These are phyloP conservation scores for Penicillium canescens DNA, from an alignment of 495 filamentous ascomycete genomes.

Conservation along the genomic window DNA sequence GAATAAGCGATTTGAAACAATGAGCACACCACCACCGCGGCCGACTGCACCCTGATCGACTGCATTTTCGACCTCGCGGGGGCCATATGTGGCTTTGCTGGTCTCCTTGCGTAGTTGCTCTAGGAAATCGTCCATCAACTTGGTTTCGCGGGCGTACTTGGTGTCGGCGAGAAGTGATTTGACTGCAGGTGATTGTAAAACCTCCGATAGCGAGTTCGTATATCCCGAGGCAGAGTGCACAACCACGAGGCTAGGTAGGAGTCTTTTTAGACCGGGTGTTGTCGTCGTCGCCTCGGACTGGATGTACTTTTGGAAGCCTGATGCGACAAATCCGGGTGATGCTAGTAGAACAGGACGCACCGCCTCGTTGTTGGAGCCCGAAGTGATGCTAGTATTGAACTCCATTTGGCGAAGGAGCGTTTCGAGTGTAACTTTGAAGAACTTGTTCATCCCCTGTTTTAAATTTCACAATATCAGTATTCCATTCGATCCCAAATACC, in stretches of 20 bases:
- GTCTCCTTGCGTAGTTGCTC: constrained; percentile 81
- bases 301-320: constrained; percentile 79
- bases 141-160: constrained; percentile 82
- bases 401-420: constrained; percentile 79
- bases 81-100: constrained; percentile 88
- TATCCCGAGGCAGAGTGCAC: constrained; percentile 85
- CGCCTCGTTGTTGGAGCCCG: constrained; percentile 34
- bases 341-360: constrained; percentile 79
- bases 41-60: constrained; percentile 89
- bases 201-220: constrained; percentile 81
- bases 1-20: constrained; percentile 86
- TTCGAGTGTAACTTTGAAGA: constrained; percentile 76
- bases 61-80: constrained; percentile 79
- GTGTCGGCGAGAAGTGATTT: constrained; percentile 75
- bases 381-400: constrained; percentile 53
- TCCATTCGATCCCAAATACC: neutral
- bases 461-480: neutral
- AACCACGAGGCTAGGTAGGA: constrained; percentile 66
- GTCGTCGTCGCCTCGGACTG: constrained; percentile 60
- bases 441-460: constrained; percentile 67
- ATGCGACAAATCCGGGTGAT: constrained; percentile 83
- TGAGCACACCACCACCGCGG: constrained; percentile 74
- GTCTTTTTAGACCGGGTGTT: constrained; percentile 63
- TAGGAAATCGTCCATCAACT: constrained; percentile 83
- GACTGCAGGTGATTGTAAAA: constrained; percentile 77